Evolutionary conservation across 2,329 filamentous ascomycete species (phyloP).

Genomic region (Zopfia rhizophila): DNA sequence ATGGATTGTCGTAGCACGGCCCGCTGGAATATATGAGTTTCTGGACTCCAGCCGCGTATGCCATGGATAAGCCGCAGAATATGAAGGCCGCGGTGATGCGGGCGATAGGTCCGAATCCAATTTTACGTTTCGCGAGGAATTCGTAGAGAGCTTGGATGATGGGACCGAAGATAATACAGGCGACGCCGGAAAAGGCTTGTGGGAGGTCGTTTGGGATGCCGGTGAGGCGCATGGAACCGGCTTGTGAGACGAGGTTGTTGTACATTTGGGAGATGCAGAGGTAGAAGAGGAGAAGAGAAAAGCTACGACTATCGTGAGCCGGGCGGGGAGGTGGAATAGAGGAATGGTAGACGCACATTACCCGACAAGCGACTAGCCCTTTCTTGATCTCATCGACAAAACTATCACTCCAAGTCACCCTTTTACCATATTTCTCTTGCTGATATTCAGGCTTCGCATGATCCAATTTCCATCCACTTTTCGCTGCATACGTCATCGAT

Average conservation of each 20-base stretch:
- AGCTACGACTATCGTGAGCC: slow-evolving; percentile 16
- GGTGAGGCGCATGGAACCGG: slow-evolving; percentile 37
- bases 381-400: slow-evolving; percentile 34
- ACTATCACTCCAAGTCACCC: slow-evolving; percentile 26
- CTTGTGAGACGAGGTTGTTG: slow-evolving; percentile 45
- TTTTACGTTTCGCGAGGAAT: slow-evolving; percentile 25
- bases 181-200: slow-evolving; percentile 34
- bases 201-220: slow-evolving; percentile 47
- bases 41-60: slow-evolving; percentile 36
- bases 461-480: slow-evolving; percentile 26
- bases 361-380: slow-evolving; percentile 31
- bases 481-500: slow-evolving; percentile 12
- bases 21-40: slow-evolving; percentile 36
- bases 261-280: slow-evolving; percentile 41
- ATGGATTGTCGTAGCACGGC: slow-evolving; percentile 49
- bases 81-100: slow-evolving; percentile 33
- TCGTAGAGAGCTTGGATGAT: slow-evolving; percentile 32
- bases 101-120: slow-evolving; percentile 33
- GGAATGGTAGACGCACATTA: slow-evolving; percentile 23
- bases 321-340: neutral
- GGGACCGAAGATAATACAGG: slow-evolving; percentile 37
- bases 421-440: slow-evolving; percentile 1
- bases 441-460: slow-evolving; percentile 24
- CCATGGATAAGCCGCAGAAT: slow-evolving; percentile 28
- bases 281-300: slow-evolving; percentile 41